phyloP scores from a whole-genome alignment of 352 stramenopile species.

The Pythium dissimile region DNA sequence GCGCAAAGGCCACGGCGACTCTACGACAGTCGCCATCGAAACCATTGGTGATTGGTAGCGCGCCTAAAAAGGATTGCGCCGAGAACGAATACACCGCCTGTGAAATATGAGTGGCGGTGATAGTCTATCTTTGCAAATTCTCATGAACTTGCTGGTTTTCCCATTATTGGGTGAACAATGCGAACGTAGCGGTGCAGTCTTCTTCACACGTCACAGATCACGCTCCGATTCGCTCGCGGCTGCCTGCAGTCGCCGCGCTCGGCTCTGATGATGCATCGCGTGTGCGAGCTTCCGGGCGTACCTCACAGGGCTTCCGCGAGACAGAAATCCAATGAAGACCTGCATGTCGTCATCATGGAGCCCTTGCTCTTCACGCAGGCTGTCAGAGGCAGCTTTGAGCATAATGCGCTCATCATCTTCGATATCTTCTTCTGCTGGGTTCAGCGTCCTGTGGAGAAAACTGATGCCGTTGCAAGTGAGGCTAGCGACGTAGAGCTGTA shows the following conservation, averaged over 20 bases:
- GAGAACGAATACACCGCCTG: too few relatives aligned
- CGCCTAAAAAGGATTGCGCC: too few relatives aligned
- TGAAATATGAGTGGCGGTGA: too few relatives aligned
- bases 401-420: conserved; percentile 36
- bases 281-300: conserved; percentile 42
- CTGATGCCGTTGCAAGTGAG: conserved; percentile 16
- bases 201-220: conserved; percentile 26
- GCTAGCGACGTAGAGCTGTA: too few relatives aligned
- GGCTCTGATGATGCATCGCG: conserved; percentile 42
- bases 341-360: conserved; percentile 40
- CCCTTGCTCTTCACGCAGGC: conserved; percentile 42
- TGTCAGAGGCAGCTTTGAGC: conserved; percentile 27
- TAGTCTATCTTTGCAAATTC: too few relatives aligned
- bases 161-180: too few relatives aligned
- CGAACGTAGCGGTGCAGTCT: too few relatives aligned
- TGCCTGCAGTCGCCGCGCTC: conserved; percentile 4
- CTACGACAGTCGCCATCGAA: too few relatives aligned
- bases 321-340: conserved; percentile 52
- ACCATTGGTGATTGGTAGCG: too few relatives aligned
- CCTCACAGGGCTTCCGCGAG: conserved; percentile 45
- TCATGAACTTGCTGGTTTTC: too few relatives aligned
- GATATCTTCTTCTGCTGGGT: conserved; percentile 49
- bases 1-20: too few relatives aligned
- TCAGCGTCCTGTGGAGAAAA: conserved; percentile 54
- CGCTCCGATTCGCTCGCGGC: not conserved